Evolutionary conservation across 345 rosid species (phyloP).

Genomic region (Balakata baccata): DNA sequence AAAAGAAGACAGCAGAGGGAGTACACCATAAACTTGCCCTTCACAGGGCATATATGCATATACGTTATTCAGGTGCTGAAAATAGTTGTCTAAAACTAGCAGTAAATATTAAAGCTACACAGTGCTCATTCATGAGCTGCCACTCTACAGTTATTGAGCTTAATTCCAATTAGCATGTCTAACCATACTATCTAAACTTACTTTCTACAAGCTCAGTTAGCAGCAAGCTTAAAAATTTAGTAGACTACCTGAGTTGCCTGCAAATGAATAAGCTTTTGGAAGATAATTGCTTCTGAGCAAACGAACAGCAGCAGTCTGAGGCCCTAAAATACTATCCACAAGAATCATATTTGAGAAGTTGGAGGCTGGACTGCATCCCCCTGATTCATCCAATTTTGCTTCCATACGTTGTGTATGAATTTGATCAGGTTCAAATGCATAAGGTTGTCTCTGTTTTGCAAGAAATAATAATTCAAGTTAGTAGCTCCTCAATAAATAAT

Average conservation of each 20-base stretch:
- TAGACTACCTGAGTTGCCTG: conserved; percentile 41
- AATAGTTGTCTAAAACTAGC: not conserved
- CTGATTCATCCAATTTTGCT: conserved; percentile 23
- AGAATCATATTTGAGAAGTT: conserved; percentile 38
- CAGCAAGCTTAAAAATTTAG: conserved; percentile 6
- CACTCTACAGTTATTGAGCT: not conserved
- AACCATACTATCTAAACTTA: not conserved
- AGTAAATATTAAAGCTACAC: not conserved
- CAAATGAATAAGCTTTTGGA: conserved; percentile 35
- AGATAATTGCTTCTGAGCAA: conserved; percentile 35
- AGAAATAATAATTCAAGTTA: conserved; percentile 1
- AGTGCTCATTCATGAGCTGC: not conserved
- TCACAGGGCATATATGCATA: not conserved
- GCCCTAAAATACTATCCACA: conserved; percentile 25
- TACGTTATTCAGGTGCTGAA: not conserved
- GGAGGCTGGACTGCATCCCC: conserved; percentile 22
- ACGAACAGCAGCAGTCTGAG: conserved; percentile 34
- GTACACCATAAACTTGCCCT: not conserved
- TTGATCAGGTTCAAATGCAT: conserved; percentile 29
- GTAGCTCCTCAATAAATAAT: conserved; percentile 6
- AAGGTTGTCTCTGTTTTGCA: conserved; percentile 28
- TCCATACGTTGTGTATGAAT: conserved; percentile 35
- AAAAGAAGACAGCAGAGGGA: not conserved
- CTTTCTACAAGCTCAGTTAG: conserved; percentile 1
- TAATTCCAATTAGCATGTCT: not conserved